phyloP scores from a whole-genome alignment of 768 basidiomycete species.

The Suillus sp. region DNA sequence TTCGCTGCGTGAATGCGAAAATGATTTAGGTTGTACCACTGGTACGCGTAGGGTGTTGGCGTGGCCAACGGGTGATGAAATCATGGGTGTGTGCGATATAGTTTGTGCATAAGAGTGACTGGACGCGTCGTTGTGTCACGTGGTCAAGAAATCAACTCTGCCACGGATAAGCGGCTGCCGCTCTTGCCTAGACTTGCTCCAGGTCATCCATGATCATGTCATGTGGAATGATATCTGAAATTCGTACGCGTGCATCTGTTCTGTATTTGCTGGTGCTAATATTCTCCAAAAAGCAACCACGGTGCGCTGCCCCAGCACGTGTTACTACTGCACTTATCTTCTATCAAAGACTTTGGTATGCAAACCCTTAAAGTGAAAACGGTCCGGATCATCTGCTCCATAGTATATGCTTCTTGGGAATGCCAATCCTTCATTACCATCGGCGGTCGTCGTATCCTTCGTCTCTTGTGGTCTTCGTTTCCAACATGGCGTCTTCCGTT shows the following conservation, averaged over 20 bases:
- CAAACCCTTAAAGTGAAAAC: neutral
- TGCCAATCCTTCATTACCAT: neutral
- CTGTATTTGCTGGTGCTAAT: neutral
- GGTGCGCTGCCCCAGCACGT: neutral
- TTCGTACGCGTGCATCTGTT: neutral
- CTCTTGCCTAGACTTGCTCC: too few relatives aligned
- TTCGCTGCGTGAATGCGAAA: neutral
- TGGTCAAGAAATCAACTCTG: conserved; percentile 26
- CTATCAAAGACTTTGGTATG: neutral
- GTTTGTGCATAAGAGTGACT: neutral
- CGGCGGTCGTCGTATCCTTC: neutral
- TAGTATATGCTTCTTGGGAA: neutral
- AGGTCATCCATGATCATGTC: too few relatives aligned
- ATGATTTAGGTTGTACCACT: neutral
- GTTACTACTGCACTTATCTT: neutral
- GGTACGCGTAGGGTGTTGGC: conserved; percentile 4
- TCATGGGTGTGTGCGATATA: neutral
- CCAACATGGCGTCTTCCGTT: neutral
- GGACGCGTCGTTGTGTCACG: conserved; percentile 25
- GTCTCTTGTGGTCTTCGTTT: neutral
- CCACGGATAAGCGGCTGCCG: too few relatives aligned
- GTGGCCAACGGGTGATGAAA: neutral
- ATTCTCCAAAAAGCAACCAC: neutral
- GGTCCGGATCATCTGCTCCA: neutral
- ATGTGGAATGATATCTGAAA: neutral